A percentile compares a stretch with the other conserved stretches of the same genome.
These are phyloP conservation scores for Entomophthora muscae DNA, from an alignment of 371 early-diverging fungal species.

Conservation along the genomic window DNA sequence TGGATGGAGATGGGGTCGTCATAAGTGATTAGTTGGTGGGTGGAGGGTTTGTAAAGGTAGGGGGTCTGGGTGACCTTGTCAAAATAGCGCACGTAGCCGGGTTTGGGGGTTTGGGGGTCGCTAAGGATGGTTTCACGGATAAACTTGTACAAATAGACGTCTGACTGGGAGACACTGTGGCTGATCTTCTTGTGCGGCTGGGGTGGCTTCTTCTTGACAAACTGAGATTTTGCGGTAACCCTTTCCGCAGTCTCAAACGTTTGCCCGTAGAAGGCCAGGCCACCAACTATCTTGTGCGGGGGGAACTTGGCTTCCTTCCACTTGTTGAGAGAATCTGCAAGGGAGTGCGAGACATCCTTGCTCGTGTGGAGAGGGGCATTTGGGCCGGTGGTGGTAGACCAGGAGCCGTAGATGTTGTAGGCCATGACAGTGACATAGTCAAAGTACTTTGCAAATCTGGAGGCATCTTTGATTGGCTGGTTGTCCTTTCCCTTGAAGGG, in stretches of 20 bases:
- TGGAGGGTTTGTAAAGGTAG: slow-evolving; percentile 38
- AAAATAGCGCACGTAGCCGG: slow-evolving; percentile 23
- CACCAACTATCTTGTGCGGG: slow-evolving; percentile 31
- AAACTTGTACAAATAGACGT: slow-evolving; percentile 43
- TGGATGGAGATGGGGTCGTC: slow-evolving; percentile 37
- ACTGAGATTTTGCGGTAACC: slow-evolving; percentile 9
- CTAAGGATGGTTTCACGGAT: slow-evolving; percentile 33
- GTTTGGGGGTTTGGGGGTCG: slow-evolving; percentile 22
- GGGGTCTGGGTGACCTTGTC: slow-evolving; percentile 43
- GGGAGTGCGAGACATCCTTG: slow-evolving; percentile 8
- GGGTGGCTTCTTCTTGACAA: slow-evolving; percentile 22
- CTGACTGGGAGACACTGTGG: slow-evolving; percentile 20
- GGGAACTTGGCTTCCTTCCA: slow-evolving; percentile 40
- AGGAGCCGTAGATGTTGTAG: slow-evolving; percentile 36
- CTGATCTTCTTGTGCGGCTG: slow-evolving; percentile 23
- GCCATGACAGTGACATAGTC: slow-evolving; percentile 38
- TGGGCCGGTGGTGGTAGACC: slow-evolving; percentile 32
- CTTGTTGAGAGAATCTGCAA: slow-evolving; percentile 16
- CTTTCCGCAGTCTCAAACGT: slow-evolving; percentile 15
- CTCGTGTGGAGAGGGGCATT: slow-evolving; percentile 38
- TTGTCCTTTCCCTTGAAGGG: slow-evolving; percentile 35
- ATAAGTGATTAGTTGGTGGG: slow-evolving; percentile 34
- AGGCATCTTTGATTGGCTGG: slow-evolving; percentile 31
- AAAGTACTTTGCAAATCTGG: slow-evolving; percentile 29
- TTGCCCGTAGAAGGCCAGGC: slow-evolving; percentile 39